These are phyloP conservation scores for Sporothrix luriei DNA, from an alignment of 2,329 filamentous ascomycete genomes.

Conservation along the genomic window DNA sequence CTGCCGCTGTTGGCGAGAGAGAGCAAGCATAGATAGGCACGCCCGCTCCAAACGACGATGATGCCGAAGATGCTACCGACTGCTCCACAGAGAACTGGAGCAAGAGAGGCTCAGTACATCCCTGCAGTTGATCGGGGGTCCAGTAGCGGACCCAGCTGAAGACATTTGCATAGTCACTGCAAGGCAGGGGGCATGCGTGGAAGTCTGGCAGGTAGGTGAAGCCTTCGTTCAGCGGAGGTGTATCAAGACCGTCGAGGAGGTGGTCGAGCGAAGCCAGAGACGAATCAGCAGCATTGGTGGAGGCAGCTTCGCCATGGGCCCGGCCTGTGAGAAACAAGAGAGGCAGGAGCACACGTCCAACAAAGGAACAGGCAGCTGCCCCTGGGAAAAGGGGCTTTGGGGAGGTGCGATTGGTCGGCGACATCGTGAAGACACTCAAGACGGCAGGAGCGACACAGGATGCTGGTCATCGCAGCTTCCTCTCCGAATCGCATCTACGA, in stretches of 20 bases:
- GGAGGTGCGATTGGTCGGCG: not conserved
- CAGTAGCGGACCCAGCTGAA: slow-evolving; percentile 19
- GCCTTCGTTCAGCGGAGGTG: slow-evolving; percentile 8
- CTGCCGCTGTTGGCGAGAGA: not conserved
- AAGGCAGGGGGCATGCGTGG: slow-evolving; percentile 5
- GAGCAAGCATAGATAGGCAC: slow-evolving; percentile 13
- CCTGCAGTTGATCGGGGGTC: slow-evolving; percentile 7
- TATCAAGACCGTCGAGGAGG: slow-evolving; percentile 20
- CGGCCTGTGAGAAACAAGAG: not conserved
- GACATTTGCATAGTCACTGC: slow-evolving; percentile 24
- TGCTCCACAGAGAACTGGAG: slow-evolving; percentile 9
- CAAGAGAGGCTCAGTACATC: slow-evolving; percentile 5
- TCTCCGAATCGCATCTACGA: not conserved
- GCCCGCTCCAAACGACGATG: not conserved
- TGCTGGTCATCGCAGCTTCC: slow-evolving; percentile 9
- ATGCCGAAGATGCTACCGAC: not conserved
- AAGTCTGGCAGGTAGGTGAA: slow-evolving; percentile 18
- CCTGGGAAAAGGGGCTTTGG: slow-evolving; percentile 6
- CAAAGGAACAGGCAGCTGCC: not conserved
- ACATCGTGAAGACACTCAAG: slow-evolving; percentile 5
- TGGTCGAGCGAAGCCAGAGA: slow-evolving; percentile 17
- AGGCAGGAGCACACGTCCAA: not conserved
- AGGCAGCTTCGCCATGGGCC: not conserved
- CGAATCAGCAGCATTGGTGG: not conserved
- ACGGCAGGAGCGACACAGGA: not conserved